These are phyloP conservation scores for Glebionis coronaria DNA, from an alignment of 129 eudicot genomes.

Conservation along the genomic window DNA sequence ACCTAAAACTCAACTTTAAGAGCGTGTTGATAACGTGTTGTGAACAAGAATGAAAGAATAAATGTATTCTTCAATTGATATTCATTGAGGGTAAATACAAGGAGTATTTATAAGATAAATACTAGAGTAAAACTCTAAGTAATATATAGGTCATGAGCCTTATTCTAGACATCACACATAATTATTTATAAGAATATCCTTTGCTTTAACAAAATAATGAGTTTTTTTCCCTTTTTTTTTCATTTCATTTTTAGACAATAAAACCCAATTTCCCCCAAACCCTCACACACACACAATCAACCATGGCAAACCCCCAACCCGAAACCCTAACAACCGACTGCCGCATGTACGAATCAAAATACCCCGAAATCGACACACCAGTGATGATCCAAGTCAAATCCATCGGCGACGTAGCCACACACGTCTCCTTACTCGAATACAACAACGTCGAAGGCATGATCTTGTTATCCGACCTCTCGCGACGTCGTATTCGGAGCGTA, in stretches of 20 bases:
- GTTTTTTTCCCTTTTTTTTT: too few species aligned
- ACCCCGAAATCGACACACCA: slow-evolving; percentile 55
- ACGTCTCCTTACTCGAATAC: slow-evolving; percentile 63
- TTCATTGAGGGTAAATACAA: too few species aligned
- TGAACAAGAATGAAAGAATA: too few species aligned
- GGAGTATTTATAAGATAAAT: too few species aligned
- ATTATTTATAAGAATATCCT: too few species aligned
- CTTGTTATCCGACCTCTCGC: slow-evolving; percentile 64
- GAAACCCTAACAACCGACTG: slow-evolving; percentile 36
- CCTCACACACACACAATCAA: slow-evolving; percentile 1
- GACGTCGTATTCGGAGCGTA: slow-evolving; percentile 74
- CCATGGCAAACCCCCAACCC: slow-evolving; percentile 28
- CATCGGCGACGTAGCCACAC: slow-evolving; percentile 68
- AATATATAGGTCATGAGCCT: too few species aligned
- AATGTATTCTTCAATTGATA: too few species aligned
- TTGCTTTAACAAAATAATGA: too few species aligned
- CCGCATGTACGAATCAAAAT: slow-evolving; percentile 53
- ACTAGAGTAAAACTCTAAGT: too few species aligned
- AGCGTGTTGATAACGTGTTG: too few species aligned
- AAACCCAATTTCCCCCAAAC: slow-evolving; percentile 24
- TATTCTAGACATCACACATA: too few species aligned
- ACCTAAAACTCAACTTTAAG: too few species aligned
- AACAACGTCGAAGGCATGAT: slow-evolving; percentile 77
- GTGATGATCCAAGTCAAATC: slow-evolving; percentile 57
- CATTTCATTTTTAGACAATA: neutral